These are phyloP conservation scores for Colletotrichum tanaceti DNA, from an alignment of 2,329 filamentous ascomycete genomes.

Conservation along the genomic window DNA sequence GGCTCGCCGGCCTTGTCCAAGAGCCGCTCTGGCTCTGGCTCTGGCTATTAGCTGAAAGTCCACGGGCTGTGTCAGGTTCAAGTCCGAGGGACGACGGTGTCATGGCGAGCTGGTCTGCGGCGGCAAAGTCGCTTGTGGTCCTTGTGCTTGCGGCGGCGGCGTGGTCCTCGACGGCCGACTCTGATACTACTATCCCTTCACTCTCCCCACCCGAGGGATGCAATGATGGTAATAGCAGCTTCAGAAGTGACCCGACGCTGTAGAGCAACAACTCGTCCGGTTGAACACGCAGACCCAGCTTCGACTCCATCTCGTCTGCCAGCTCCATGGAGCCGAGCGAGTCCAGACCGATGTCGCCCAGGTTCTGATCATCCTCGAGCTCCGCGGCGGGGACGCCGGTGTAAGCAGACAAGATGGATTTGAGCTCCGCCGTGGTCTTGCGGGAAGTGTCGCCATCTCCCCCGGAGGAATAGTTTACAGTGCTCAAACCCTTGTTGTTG, in stretches of 20 bases:
- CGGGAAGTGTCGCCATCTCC: too few relatives aligned
- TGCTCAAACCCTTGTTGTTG: too few relatives aligned
- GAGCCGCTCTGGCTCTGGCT: not conserved
- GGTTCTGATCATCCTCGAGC: conserved; percentile 36
- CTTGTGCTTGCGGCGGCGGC: not conserved
- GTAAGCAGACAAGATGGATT: conserved; percentile 35
- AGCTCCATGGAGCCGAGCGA: conserved; percentile 42
- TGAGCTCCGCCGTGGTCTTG: conserved; percentile 17
- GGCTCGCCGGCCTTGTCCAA: not conserved
- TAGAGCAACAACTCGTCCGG: conserved; percentile 31
- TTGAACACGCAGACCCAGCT: conserved; percentile 36
- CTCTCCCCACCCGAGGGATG: not conserved
- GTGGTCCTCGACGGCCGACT: not conserved
- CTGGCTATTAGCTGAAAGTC: too few relatives aligned
- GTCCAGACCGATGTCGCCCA: conserved; percentile 41
- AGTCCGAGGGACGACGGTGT: not conserved
- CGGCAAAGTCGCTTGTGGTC: too few relatives aligned
- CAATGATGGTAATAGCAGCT: too few relatives aligned
- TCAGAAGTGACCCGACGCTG: not conserved
- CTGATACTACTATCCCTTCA: too few relatives aligned
- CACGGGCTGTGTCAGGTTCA: not conserved
- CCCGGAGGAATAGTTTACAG: too few relatives aligned
- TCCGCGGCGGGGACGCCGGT: conserved; percentile 40
- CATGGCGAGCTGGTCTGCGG: too few relatives aligned
- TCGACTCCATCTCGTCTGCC: conserved; percentile 39